Evolutionary conservation across 805 yeast species (phyloP), one percentile per base, ranked within the genome.

Genomic region (Saturnispora dispora): DNA sequence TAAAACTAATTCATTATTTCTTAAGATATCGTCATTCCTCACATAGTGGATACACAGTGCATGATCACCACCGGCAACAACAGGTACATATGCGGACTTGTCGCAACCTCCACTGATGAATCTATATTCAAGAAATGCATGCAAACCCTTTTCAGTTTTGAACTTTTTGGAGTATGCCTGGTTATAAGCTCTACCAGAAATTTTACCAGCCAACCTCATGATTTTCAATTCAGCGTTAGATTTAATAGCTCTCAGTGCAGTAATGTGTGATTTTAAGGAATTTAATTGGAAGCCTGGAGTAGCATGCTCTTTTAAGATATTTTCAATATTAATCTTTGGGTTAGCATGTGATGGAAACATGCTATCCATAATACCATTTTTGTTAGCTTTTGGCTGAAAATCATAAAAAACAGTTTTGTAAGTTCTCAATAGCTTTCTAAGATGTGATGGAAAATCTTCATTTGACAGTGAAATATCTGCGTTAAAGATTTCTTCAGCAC

Each of bases 21-120:
- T 77, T 55, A 93, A 74, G 11, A 85, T 67, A 62, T 88, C 96
- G 66, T 93, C 96, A 61, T 93, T 93, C 53, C 96, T 73, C 0
- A 96, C 90, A 65, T 93, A 93, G 67, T 93, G 99, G 53, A 93
- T 91, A 39, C 91, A 86, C 39, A 93, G 69, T 0, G 97, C 88
- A 64, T 93, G 90, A 28, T 77, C 70, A 1, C 99, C 99, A 33
- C 96, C 84, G 5, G 98, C 99, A 3, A 93, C 95, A 9, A 93
- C 99, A 0, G 99, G 98, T 20, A 90, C 79, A 63, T 93, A 93
- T 0, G 97, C 97, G 39, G 85, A 78, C 55, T 79, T 79, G 57
- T 88, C 95, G 66, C 97, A 89, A 1, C 99, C 99, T 27, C 91
- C 89, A 40, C 80, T 73, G 11, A 85, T 78, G 64, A 93, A 91